These are phyloP conservation scores for Letharia lupina DNA, from an alignment of 495 filamentous ascomycete genomes.

Conservation along the genomic window DNA sequence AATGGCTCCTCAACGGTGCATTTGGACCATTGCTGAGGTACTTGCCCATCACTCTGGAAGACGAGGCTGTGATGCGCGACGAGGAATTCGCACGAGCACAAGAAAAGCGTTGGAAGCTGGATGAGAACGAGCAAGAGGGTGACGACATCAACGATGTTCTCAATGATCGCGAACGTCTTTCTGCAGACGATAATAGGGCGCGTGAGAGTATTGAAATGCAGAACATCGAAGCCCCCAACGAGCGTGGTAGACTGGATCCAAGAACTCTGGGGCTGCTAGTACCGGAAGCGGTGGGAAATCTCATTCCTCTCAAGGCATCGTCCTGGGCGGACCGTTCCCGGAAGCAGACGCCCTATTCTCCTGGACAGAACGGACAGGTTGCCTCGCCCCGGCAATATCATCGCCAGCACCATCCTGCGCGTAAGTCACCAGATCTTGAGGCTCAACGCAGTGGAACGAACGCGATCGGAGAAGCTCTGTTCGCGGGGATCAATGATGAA, in stretches of 20 bases:
- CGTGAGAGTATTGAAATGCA: slow-evolving; percentile 55
- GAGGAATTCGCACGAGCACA: slow-evolving; percentile 78
- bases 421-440: slow-evolving; percentile 45
- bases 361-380: slow-evolving; percentile 4
- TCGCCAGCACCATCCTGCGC: slow-evolving; percentile 10
- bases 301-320: slow-evolving; percentile 18
- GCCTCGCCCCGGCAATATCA: slow-evolving; percentile 23
- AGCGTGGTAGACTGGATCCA: slow-evolving; percentile 21
- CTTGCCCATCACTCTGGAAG: slow-evolving; percentile 90
- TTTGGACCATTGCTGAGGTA: slow-evolving; percentile 84
- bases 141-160: slow-evolving; percentile 39
- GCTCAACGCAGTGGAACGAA: slow-evolving; percentile 48
- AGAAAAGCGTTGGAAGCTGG: slow-evolving; percentile 45
- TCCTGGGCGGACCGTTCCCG: slow-evolving; percentile 31
- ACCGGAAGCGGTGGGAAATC: slow-evolving; percentile 17
- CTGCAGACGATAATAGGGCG: slow-evolving; percentile 32
- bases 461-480: slow-evolving; percentile 66
- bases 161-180: slow-evolving; percentile 33
- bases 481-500: slow-evolving; percentile 78
- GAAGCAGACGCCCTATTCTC: slow-evolving; percentile 13
- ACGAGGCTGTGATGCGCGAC: slow-evolving; percentile 83
- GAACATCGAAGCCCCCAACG: slow-evolving; percentile 37
- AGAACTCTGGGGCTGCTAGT: slow-evolving; percentile 20
- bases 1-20: slow-evolving; percentile 71
- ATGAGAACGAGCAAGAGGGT: slow-evolving; percentile 44